Conservation (phyloP, 305 asterid genomes). For the Fraxinus sp. region DNA sequence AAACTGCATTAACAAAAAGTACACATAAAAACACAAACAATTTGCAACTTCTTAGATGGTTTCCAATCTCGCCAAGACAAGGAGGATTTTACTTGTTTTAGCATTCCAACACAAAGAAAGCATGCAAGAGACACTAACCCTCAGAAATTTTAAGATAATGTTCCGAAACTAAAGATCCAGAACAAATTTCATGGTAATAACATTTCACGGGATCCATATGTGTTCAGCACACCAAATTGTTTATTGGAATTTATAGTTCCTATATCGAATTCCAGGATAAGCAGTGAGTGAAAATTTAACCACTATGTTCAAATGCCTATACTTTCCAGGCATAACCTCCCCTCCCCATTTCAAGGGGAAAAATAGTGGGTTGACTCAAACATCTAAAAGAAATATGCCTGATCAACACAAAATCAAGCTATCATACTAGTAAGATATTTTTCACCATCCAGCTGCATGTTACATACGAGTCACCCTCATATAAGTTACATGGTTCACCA, state of each 20-base stretch:
- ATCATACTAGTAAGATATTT: neutral
- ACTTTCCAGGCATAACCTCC: neutral
- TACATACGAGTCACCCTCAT: neutral
- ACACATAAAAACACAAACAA: constrained; percentile 13
- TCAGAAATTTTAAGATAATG: neutral
- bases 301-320: neutral
- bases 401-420: neutral
- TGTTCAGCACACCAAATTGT: neutral
- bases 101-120: neutral
- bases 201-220: neutral
- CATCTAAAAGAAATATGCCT: neutral
- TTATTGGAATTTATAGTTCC: neutral
- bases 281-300: neutral
- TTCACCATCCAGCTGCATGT: constrained; percentile 1
- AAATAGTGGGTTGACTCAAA: neutral
- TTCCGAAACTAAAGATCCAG: neutral
- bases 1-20: constrained; percentile 17
- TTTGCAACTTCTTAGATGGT: neutral
- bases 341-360: neutral
- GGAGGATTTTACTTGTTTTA: neutral
- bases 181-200: neutral
- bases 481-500: neutral
- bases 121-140: neutral
- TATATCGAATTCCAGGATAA: neutral
- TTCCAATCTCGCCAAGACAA: neutral